These are phyloP conservation scores for Rosa persica DNA, from an alignment of 306 rosid genomes.

Conservation along the genomic window DNA sequence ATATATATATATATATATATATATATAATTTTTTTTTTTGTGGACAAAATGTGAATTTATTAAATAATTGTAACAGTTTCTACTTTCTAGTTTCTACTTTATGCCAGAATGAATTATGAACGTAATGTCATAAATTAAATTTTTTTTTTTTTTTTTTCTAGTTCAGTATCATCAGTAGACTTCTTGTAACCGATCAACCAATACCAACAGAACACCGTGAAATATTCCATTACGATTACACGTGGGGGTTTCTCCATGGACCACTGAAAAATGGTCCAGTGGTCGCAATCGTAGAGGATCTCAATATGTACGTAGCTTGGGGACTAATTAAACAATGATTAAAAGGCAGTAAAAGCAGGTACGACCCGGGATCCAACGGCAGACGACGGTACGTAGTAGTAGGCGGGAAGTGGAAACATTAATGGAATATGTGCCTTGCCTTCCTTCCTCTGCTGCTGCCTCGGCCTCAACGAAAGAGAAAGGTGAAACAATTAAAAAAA, in stretches of 20 bases:
- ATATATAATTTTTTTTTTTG: too few species aligned
- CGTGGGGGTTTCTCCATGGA: constrained; percentile 3
- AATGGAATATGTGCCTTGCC: constrained; percentile 49
- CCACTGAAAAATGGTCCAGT: not conserved
- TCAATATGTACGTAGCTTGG: not conserved
- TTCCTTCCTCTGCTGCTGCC: constrained; percentile 35
- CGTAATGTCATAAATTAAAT: not conserved
- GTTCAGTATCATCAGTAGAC: too few species aligned
- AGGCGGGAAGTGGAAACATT: not conserved
- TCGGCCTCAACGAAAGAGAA: constrained; percentile 4
- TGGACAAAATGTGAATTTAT: too few species aligned
- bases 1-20: too few species aligned
- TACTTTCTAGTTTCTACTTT: too few species aligned
- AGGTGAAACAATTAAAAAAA: not conserved
- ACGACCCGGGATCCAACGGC: constrained; percentile 28
- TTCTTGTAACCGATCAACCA: not conserved
- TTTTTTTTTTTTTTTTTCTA: too few species aligned
- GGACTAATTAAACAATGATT: not conserved
- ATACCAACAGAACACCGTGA: not conserved
- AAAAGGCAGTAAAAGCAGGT: constrained; percentile 4
- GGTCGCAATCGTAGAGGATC: constrained; percentile 26
- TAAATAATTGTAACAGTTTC: too few species aligned
- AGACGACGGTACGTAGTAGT: not conserved
- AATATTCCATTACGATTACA: constrained; percentile 5
- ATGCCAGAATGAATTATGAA: not conserved